A percentile compares a stretch with the other conserved stretches of the same genome.
Conservation (phyloP, 2,329 filamentous ascomycete genomes). For the Sphaerulina vaccinii region DNA sequence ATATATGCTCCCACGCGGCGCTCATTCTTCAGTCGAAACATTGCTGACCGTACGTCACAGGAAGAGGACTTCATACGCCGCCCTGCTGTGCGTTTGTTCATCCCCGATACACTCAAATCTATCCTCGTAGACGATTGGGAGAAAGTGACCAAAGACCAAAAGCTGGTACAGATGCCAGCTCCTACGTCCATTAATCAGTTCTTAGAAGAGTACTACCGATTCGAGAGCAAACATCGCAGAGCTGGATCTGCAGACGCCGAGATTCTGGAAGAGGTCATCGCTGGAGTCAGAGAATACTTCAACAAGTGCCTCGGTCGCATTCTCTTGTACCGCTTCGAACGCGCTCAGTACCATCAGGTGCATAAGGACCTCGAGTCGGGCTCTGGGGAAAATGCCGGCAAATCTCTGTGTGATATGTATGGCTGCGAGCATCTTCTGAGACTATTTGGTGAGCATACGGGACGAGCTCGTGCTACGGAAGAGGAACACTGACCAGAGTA, state of each 20-base stretch:
- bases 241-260: constrained; percentile 71
- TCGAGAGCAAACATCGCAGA: constrained; percentile 66
- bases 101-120: constrained; percentile 88
- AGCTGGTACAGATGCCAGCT: constrained; percentile 82
- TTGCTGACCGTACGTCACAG: constrained; percentile 50
- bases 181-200: constrained; percentile 72
- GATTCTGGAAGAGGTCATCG: constrained; percentile 84
- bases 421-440: constrained; percentile 89
- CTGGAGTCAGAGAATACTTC: constrained; percentile 89
- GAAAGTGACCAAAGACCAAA: constrained; percentile 92
- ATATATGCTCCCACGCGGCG: not conserved
- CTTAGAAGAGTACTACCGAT: constrained; percentile 79
- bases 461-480: not conserved
- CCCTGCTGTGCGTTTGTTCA: constrained; percentile 79
- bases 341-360: constrained; percentile 79
- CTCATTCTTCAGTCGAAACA: no score
- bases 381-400: constrained; percentile 65
- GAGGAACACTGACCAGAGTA: not conserved
- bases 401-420: constrained; percentile 77
- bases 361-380: constrained; percentile 64
- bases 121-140: constrained; percentile 98
- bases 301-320: constrained; percentile 85
- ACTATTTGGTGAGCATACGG: constrained; percentile 69
- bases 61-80: constrained; percentile 84
- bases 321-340: constrained; percentile 90